Evolutionary conservation across 768 basidiomycete genomes (phyloP).

Genomic region (Boletellus ananas): DNA sequence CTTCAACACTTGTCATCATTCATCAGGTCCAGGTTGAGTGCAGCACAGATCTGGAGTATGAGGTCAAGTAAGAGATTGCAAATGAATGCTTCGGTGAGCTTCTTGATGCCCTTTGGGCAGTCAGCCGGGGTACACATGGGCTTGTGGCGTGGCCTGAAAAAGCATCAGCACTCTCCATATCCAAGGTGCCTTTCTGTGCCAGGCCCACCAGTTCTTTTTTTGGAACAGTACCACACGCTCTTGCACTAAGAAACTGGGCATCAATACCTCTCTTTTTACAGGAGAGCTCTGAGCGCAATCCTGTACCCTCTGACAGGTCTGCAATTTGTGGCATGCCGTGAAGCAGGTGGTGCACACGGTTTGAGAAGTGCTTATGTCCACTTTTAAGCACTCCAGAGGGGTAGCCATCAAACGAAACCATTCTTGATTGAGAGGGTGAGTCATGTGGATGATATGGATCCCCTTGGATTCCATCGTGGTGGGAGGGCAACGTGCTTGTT

Average conservation of each 20-base stretch:
- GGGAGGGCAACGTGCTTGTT: too few relatives aligned
- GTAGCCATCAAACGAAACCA: neutral
- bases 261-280: too few relatives aligned
- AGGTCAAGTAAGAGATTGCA: neutral
- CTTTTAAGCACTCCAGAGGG: neutral
- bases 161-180: slow-evolving; percentile 2
- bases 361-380: neutral
- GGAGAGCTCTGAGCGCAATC: too few relatives aligned
- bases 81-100: neutral
- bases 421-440: neutral
- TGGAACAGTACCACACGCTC: too few relatives aligned
- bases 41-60: neutral
- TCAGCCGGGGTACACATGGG: slow-evolving; percentile 2
- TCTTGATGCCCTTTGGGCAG: neutral
- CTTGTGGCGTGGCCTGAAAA: neutral
- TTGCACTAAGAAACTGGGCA: too few relatives aligned
- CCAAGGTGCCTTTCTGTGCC: neutral
- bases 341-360: neutral
- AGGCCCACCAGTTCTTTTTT: neutral
- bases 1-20: too few relatives aligned
- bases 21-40: neutral
- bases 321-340: neutral
- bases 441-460: too few relatives aligned
- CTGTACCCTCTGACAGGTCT: too few relatives aligned
- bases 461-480: neutral